Conservation (phyloP, 768 basidiomycete species). For the Suillus clintonianus region DNA sequence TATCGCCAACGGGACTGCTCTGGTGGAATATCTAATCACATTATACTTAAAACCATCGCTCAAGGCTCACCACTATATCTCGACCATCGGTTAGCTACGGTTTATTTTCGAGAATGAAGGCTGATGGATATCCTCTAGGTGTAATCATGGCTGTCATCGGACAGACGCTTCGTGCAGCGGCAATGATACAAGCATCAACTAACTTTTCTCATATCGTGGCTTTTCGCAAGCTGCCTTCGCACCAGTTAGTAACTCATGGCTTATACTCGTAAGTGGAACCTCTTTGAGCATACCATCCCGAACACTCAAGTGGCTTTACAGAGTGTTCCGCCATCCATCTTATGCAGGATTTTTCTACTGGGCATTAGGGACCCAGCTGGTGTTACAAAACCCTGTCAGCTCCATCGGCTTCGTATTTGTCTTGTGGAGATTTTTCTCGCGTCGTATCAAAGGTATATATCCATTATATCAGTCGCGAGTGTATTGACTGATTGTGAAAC, state of each 20-base stretch:
- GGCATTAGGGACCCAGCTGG: slow-evolving; percentile 92
- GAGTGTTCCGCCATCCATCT: slow-evolving; percentile 91
- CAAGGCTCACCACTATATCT: slow-evolving; percentile 62
- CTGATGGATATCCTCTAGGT: slow-evolving; percentile 44
- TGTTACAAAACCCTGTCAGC: slow-evolving; percentile 83
- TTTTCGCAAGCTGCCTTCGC: slow-evolving; percentile 67
- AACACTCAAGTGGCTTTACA: slow-evolving; percentile 31
- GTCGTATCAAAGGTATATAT: slow-evolving; percentile 68
- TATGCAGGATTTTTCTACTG: slow-evolving; percentile 98
- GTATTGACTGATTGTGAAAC: not conserved
- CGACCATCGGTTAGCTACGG: slow-evolving; percentile 52
- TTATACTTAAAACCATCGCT: slow-evolving; percentile 65
- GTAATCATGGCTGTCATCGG: slow-evolving; percentile 63
- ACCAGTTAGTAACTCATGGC: slow-evolving; percentile 84
- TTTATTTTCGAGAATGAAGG: not conserved
- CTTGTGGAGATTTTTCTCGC: slow-evolving; percentile 86
- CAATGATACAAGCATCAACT: slow-evolving; percentile 95
- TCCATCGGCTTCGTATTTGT: slow-evolving; percentile 65
- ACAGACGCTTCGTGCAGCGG: slow-evolving; percentile 78
- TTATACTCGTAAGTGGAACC: slow-evolving; percentile 72
- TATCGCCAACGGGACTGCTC: slow-evolving; percentile 74
- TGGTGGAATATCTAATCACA: slow-evolving; percentile 78
- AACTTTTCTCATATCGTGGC: slow-evolving; percentile 94
- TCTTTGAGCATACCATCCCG: not conserved
- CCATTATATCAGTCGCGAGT: slow-evolving; percentile 4